Percentiles rank a stretch among this genome's conserved stretches.
These are phyloP conservation scores for Leucocoprinus sp. DNA, from an alignment of 768 basidiomycete species.

Conservation along the genomic window DNA sequence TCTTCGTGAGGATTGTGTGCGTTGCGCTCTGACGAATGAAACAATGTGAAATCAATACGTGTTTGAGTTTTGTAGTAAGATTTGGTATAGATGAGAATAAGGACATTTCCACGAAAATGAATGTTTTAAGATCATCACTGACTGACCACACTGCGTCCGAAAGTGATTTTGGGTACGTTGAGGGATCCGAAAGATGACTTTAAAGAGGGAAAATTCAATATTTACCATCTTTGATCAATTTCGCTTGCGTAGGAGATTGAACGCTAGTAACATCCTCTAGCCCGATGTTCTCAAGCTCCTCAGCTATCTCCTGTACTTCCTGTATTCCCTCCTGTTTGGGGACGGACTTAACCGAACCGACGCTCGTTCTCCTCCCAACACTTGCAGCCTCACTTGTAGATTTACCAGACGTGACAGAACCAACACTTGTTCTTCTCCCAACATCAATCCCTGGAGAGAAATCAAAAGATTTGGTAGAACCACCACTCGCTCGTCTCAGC, in stretches of 20 bases:
- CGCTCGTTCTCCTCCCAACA: background rate
- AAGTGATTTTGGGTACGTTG: no score
- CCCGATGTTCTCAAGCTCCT: background rate
- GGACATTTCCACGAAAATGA: background rate
- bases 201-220: slow-evolving; percentile 21
- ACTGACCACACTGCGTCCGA: background rate
- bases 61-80: no score
- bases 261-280: background rate
- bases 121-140: background rate
- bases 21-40: slow-evolving; percentile 2
- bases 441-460: background rate
- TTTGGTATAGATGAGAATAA: background rate
- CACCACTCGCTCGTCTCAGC: background rate
- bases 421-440: background rate
- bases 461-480: background rate
- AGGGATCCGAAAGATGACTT: background rate
- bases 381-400: background rate
- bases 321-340: background rate
- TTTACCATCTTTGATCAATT: slow-evolving; percentile 25
- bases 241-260: background rate
- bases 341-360: slow-evolving; percentile 1
- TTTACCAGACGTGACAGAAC: no score
- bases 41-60: background rate
- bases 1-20: no score
- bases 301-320: slow-evolving; percentile 1